Conservation (phyloP, 805 yeast genomes). For the Sungouiozyma ichnusensis region DNA sequence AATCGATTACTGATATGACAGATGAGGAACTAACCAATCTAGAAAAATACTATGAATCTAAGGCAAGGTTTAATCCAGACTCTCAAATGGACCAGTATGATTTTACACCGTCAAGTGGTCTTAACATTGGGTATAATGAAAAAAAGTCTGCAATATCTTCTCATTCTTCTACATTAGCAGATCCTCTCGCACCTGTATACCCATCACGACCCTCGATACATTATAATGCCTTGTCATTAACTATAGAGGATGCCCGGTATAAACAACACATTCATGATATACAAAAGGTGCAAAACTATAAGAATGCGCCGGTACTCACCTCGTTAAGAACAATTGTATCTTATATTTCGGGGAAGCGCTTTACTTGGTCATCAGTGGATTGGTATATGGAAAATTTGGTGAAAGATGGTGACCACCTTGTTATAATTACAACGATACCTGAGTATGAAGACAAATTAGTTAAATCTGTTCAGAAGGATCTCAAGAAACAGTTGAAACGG, state of each 20-base stretch:
- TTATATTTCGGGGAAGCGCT: slow-evolving; percentile 53
- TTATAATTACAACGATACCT: slow-evolving; percentile 46
- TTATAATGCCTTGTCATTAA: slow-evolving; percentile 22
- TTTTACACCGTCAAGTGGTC: slow-evolving; percentile 3
- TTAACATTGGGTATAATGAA: background rate
- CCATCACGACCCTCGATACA: slow-evolving; percentile 27
- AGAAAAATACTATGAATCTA: slow-evolving; percentile 20
- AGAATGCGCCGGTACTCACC: slow-evolving; percentile 7
- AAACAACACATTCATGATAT: slow-evolving; percentile 8
- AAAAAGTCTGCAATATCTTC: slow-evolving; percentile 1
- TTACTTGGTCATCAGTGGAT: slow-evolving; percentile 68
- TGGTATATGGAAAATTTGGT: slow-evolving; percentile 49
- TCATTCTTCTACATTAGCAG: slow-evolving; percentile 8
- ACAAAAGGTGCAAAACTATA: slow-evolving; percentile 4
- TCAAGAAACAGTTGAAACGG: slow-evolving; percentile 4
- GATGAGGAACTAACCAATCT: slow-evolving; percentile 23
- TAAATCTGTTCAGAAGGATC: slow-evolving; percentile 4
- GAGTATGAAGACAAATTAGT: slow-evolving; percentile 18
- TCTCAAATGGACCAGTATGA: slow-evolving; percentile 21
- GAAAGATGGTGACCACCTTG: slow-evolving; percentile 54
- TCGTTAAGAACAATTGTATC: slow-evolving; percentile 40
- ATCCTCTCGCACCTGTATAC: slow-evolving; percentile 20
- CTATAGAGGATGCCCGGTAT: slow-evolving; percentile 14
- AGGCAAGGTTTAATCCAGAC: slow-evolving; percentile 17
- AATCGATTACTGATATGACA: slow-evolving; percentile 27